A percentile compares a stretch with the other conserved stretches of the same genome.
phyloP scores from a whole-genome alignment of 2,329 filamentous ascomycete species.

The Talaromyces sp. region DNA sequence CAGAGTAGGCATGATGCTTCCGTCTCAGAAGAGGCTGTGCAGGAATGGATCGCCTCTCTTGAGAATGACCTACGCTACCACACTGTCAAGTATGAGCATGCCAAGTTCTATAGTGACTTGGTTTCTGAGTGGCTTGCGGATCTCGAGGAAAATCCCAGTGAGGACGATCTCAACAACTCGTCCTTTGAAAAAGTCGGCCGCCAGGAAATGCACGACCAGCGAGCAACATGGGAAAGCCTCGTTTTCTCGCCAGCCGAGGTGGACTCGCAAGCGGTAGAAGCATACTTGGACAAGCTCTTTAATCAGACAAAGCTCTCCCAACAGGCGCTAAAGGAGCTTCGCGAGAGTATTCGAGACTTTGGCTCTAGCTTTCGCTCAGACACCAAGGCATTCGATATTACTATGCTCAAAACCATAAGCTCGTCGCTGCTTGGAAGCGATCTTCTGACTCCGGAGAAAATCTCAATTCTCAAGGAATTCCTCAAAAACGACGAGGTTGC shows the following conservation, averaged over 20 bases:
- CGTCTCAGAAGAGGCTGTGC: slow-evolving; percentile 42
- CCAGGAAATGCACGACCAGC: slow-evolving; percentile 50
- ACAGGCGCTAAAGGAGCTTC: slow-evolving; percentile 40
- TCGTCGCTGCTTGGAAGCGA: slow-evolving; percentile 46
- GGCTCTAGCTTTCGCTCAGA: slow-evolving; percentile 23
- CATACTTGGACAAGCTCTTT: slow-evolving; percentile 51
- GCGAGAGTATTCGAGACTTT: slow-evolving; percentile 34
- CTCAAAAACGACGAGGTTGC: slow-evolving; percentile 45
- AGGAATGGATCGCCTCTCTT: slow-evolving; percentile 45
- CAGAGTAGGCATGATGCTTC: slow-evolving; percentile 52
- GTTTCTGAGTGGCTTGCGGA: slow-evolving; percentile 51
- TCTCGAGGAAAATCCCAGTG: slow-evolving; percentile 17
- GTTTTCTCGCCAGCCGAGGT: slow-evolving; percentile 49
- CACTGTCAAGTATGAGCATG: slow-evolving; percentile 52
- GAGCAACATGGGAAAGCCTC: slow-evolving; percentile 50
- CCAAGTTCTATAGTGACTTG: slow-evolving; percentile 51
- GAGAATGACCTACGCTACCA: slow-evolving; percentile 44
- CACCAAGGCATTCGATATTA: slow-evolving; percentile 31
- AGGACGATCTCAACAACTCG: slow-evolving; percentile 10
- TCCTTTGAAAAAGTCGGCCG: slow-evolving; percentile 47
- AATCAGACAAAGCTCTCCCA: slow-evolving; percentile 32
- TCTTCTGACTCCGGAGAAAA: slow-evolving; percentile 49
- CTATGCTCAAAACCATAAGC: slow-evolving; percentile 42
- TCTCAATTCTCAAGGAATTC: slow-evolving; percentile 47
- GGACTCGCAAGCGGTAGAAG: slow-evolving; percentile 41